These are phyloP conservation scores for Royoungia palumana DNA, from an alignment of 768 basidiomycete species.

Conservation along the genomic window DNA sequence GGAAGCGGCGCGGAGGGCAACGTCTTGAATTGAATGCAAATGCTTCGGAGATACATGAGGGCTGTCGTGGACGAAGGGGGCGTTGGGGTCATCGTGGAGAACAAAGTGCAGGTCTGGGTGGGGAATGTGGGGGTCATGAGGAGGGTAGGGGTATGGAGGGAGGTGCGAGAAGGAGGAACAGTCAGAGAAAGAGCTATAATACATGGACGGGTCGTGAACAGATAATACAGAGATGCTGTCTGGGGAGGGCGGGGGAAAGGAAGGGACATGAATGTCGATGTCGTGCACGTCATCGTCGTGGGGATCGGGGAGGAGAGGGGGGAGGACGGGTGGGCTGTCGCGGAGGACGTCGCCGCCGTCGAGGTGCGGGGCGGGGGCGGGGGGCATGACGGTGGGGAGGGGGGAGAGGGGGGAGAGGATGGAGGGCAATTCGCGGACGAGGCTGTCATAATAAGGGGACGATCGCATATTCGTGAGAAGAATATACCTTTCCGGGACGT, in stretches of 20 bases:
- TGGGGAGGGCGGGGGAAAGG: slow-evolving; percentile 19
- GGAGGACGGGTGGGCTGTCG: slow-evolving; percentile 8
- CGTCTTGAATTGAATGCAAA: slow-evolving; percentile 25
- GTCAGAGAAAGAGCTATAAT: slow-evolving; percentile 33
- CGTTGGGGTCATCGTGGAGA: slow-evolving; percentile 18
- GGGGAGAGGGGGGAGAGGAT: slow-evolving; percentile 6
- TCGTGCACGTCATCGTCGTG: slow-evolving; percentile 27
- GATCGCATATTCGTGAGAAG: slow-evolving; percentile 30
- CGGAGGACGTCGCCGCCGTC: slow-evolving; percentile 21
- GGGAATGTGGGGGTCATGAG: slow-evolving; percentile 25
- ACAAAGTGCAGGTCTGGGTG: slow-evolving; percentile 29
- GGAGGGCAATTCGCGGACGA: slow-evolving; percentile 20
- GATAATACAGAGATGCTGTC: slow-evolving; percentile 32
- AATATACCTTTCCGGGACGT: slow-evolving; percentile 9
- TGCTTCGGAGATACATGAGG: slow-evolving; percentile 30
- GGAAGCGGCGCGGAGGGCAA: slow-evolving; percentile 13
- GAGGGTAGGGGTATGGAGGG: slow-evolving; percentile 22
- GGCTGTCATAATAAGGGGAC: slow-evolving; percentile 31
- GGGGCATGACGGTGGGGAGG: slow-evolving; percentile 18
- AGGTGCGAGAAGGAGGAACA: slow-evolving; percentile 23
- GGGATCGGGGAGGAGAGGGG: slow-evolving; percentile 22
- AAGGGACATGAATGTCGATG: slow-evolving; percentile 30
- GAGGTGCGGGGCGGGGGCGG: slow-evolving; percentile 17
- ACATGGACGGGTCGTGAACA: slow-evolving; percentile 28
- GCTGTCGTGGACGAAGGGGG: slow-evolving; percentile 18